Conservation (phyloP, 2,329 filamentous ascomycete genomes). For the Zymoseptoria pseudotritici region DNA sequence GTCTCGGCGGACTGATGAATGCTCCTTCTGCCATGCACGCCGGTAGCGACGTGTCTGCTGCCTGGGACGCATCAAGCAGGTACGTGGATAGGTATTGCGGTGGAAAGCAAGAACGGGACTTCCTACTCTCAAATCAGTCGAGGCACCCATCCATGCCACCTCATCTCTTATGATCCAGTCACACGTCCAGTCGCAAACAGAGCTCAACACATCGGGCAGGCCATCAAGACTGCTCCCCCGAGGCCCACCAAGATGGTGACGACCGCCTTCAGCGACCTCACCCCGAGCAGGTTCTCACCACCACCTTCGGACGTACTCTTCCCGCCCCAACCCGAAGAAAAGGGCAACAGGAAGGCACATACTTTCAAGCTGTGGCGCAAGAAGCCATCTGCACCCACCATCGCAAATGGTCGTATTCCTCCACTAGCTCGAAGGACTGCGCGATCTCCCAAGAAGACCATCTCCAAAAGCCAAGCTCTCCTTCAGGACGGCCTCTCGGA, state of each 20-base stretch:
- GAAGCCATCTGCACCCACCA: background rate
- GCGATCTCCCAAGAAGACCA: background rate
- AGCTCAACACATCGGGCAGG: background rate
- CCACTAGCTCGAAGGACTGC: background rate
- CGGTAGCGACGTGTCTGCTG: background rate
- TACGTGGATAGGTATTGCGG: background rate
- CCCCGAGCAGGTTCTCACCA: background rate
- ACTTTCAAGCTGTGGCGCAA: background rate
- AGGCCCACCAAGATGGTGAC: background rate
- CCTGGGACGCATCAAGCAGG: background rate
- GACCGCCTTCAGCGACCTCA: background rate
- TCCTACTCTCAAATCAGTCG: background rate
- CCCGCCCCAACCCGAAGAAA: background rate
- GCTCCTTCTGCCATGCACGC: background rate
- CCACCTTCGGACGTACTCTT: background rate
- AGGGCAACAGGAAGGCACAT: background rate
- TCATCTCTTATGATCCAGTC: too few species aligned
- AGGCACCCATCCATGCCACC: background rate
- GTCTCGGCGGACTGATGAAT: background rate
- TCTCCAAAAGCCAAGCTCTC: background rate
- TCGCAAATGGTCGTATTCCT: background rate
- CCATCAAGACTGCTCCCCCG: background rate
- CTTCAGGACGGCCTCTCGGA: background rate
- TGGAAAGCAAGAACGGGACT: background rate
- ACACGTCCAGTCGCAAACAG: background rate